Conservation (phyloP, 2,329 filamentous ascomycete species). For the Fusarium pseudonygamai region DNA sequence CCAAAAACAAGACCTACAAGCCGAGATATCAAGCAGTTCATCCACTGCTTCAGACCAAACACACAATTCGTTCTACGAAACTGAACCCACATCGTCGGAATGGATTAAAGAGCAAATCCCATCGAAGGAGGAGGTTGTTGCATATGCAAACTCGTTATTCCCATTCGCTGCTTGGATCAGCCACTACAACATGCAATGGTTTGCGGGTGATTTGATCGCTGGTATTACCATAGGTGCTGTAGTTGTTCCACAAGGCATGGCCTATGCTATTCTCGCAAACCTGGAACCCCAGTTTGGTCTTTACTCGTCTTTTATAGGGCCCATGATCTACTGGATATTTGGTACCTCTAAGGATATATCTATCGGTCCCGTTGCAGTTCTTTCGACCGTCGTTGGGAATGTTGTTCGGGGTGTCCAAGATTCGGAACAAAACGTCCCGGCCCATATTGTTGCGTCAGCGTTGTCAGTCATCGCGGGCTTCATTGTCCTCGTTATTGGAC, state of each 20-base stretch:
- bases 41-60: slow-evolving; percentile 79
- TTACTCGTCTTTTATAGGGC: slow-evolving; percentile 91
- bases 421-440: slow-evolving; percentile 64
- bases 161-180: slow-evolving; percentile 91
- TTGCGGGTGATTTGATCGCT: slow-evolving; percentile 87
- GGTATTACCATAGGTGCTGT: slow-evolving; percentile 69
- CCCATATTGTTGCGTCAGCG: slow-evolving; percentile 78
- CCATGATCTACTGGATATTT: slow-evolving; percentile 96
- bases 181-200: slow-evolving; percentile 90
- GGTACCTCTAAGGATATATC: slow-evolving; percentile 99
- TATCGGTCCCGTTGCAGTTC: slow-evolving; percentile 94
- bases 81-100: slow-evolving; percentile 78
- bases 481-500: slow-evolving; percentile 81
- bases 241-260: slow-evolving; percentile 97
- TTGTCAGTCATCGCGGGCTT: slow-evolving; percentile 80
- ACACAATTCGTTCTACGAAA: slow-evolving; percentile 82
- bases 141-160: slow-evolving; percentile 79
- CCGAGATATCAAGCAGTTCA: slow-evolving; percentile 78
- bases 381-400: slow-evolving; percentile 89
- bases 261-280: slow-evolving; percentile 85
- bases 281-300: slow-evolving; percentile 86
- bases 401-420: slow-evolving; percentile 73
- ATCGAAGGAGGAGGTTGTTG: slow-evolving; percentile 57
- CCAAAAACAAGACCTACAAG: slow-evolving; percentile 54
- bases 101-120: slow-evolving; percentile 76